Evolutionary conservation across 331 rosid species (phyloP), one percentile per base, ranked within the genome.

Genomic region (Pyracantha coccinea): DNA sequence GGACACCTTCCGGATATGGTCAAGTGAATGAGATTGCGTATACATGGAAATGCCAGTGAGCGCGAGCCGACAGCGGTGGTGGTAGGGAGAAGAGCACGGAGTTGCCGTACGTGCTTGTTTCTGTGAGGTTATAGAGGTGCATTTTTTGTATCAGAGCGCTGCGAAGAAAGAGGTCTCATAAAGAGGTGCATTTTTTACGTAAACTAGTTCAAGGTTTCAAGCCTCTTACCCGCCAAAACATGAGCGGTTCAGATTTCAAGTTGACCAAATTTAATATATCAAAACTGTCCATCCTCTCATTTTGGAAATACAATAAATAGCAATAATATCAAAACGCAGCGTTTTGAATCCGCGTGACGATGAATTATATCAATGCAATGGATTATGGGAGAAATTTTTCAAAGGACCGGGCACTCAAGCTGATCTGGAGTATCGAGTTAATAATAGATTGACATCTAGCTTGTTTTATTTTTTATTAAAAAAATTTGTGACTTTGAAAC

Each of bases 81-180:
- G 11, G 93, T 87, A 50, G 88, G 79, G 20, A 92, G 59, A 58
- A 86, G 86, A 32, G 93, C 91, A 87, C 90, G 97, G 32, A 92
- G 75, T 69, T 85, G 96, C 83, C 93, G 96, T 47, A 96, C 93
- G 96, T 47, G 96, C 96, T 78, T 75, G 80, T 63, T 62, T 85
- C 59, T 84, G 68, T 20, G 93, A 86, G 72, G 86, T 75, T 54
- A 83, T 23, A 32, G 77, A 32, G 59, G 82, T 82, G 89, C 99
- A 11, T 41, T 41, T 41, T 41, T 41, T 41, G 47, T 41, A 41
- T 41, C 15, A 94, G 8, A 89, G 85, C 41, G 82, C 72, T 24
- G 71, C 71, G 5, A 77, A 52, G 57, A 52, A 17, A 17, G 11
- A 17, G 21, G 4, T 68, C 32, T 75, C 89, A 10, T 41, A 3